phyloP scores from a whole-genome alignment of 2,329 filamentous ascomycete genomes.

The Lachnellula cervina region DNA sequence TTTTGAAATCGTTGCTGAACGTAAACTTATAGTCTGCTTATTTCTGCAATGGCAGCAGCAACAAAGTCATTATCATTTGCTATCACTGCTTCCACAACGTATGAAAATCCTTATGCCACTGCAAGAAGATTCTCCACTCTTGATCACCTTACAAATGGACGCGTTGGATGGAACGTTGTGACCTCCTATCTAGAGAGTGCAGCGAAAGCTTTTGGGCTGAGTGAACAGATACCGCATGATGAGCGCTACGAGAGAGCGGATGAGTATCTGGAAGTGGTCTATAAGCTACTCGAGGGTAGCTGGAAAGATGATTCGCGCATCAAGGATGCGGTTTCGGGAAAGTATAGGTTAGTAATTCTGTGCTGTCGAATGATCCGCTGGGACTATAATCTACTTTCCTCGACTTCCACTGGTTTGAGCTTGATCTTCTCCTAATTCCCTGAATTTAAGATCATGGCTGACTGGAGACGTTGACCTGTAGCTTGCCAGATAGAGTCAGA shows the following conservation, averaged over 20 bases:
- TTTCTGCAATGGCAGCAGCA: slow-evolving; percentile 63
- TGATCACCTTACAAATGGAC: slow-evolving; percentile 60
- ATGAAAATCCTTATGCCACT: slow-evolving; percentile 63
- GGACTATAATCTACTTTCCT: too few species aligned
- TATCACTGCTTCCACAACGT: slow-evolving; percentile 61
- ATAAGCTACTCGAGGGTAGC: slow-evolving; percentile 57
- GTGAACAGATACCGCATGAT: slow-evolving; percentile 56
- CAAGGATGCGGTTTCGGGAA: slow-evolving; percentile 33
- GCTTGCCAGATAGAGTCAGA: not conserved
- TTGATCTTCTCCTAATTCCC: too few species aligned
- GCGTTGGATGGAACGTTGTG: slow-evolving; percentile 48
- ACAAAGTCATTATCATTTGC: slow-evolving; percentile 62
- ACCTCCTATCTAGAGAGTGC: slow-evolving; percentile 63
- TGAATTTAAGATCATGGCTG: too few species aligned
- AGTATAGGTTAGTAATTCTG: too few species aligned
- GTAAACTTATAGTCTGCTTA: slow-evolving; percentile 29
- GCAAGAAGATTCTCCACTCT: slow-evolving; percentile 60
- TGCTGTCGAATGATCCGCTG: too few species aligned
- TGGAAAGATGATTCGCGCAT: slow-evolving; percentile 58
- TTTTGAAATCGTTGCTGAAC: too few species aligned
- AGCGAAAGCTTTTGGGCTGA: slow-evolving; percentile 54
- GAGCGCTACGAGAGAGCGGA: slow-evolving; percentile 58
- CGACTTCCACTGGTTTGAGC: too few species aligned
- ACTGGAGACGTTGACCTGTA: too few species aligned
- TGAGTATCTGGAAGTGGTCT: slow-evolving; percentile 58